phyloP scores from a whole-genome alignment of 2,329 filamentous ascomycete species.

The Sporothrix brasiliensis region DNA sequence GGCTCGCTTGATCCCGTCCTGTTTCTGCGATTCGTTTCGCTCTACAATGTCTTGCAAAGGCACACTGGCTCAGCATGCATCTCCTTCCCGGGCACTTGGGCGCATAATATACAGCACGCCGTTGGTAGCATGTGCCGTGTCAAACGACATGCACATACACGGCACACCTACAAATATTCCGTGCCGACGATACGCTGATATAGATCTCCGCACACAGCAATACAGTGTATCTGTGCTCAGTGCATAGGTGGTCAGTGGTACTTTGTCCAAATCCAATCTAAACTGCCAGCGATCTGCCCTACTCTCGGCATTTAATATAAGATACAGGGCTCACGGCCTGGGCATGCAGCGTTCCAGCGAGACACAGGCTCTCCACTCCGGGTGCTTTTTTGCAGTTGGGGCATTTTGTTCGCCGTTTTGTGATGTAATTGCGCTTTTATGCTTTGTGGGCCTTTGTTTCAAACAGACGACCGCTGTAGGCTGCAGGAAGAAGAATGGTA shows the following conservation, averaged over 20 bases:
- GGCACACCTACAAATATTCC: neutral
- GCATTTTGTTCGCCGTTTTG: neutral
- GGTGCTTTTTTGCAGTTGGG: neutral
- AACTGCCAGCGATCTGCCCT: constrained; percentile 14
- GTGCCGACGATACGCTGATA: too few species aligned
- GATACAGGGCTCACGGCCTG: constrained; percentile 13
- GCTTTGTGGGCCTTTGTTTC: constrained; percentile 2
- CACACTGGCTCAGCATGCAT: neutral
- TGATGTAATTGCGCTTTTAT: neutral
- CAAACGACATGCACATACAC: neutral
- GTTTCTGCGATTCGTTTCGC: neutral
- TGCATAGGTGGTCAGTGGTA: neutral
- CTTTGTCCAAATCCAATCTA: constrained; percentile 1
- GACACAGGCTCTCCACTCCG: constrained; percentile 8
- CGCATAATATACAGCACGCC: constrained; percentile 6
- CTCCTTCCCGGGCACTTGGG: neutral
- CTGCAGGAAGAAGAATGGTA: neutral
- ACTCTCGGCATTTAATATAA: constrained; percentile 20
- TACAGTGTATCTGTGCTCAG: neutral
- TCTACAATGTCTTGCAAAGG: neutral
- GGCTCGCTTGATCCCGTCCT: constrained; percentile 14
- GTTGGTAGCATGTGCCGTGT: neutral
- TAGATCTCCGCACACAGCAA: neutral
- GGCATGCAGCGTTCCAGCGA: constrained; percentile 6
- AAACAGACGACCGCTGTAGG: constrained; percentile 10